Evolutionary conservation across 768 basidiomycete species (phyloP).

Genomic region (Kwoniella shandongensis): DNA sequence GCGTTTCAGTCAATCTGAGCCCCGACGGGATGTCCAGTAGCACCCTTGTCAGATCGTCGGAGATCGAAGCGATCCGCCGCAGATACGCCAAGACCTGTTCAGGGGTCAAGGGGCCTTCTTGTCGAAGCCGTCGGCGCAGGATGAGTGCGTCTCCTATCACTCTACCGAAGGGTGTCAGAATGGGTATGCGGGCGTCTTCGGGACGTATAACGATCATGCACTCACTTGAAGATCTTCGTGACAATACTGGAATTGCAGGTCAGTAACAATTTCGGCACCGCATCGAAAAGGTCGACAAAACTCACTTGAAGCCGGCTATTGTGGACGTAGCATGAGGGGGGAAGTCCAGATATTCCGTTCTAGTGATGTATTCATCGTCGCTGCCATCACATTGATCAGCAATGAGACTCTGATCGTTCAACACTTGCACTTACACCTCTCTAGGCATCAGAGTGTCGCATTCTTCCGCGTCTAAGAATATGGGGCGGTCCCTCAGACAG

Average conservation of each 20-base stretch:
- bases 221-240: constrained; percentile 14
- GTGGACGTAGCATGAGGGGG: constrained; percentile 5
- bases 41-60: constrained; percentile 2
- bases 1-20: constrained; percentile 2
- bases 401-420: neutral
- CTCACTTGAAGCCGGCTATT: constrained; percentile 10
- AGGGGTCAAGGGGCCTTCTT: constrained; percentile 1
- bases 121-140: constrained; percentile 1
- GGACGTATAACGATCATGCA: too few species aligned
- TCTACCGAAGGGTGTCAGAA: neutral
- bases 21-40: constrained; percentile 7
- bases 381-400: neutral
- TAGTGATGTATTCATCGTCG: constrained; percentile 15
- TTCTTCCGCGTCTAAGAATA: constrained; percentile 8
- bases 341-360: constrained; percentile 4
- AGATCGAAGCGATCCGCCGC: neutral
- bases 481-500: constrained; percentile 11
- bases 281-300: neutral
- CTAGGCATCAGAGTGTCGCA: constrained; percentile 11
- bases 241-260: neutral
- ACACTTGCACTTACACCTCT: constrained; percentile 11
- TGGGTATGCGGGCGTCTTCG: neutral
- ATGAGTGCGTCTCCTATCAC: constrained; percentile 7
- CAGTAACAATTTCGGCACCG: neutral
- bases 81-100: constrained; percentile 5